Evolutionary conservation across 495 filamentous ascomycete genomes (phyloP).

Genomic region (Daldinia vernicosa): DNA sequence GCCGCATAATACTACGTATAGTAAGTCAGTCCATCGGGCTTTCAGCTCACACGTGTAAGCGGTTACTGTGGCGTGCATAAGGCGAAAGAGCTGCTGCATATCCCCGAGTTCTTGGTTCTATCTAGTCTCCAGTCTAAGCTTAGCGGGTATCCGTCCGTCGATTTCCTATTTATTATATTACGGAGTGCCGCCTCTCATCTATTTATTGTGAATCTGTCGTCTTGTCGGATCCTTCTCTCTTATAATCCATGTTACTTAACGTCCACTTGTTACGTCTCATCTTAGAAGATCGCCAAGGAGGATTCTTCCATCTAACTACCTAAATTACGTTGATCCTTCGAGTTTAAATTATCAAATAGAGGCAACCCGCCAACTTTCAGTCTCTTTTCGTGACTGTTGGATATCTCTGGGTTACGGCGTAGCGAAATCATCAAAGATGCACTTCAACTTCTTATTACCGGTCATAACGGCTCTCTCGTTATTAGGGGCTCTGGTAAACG

Average conservation of each 20-base stretch:
- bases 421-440: constrained; percentile 32
- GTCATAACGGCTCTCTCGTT: constrained; percentile 27
- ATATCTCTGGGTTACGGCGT: constrained; percentile 13
- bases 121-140: constrained; percentile 15
- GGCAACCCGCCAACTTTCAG: constrained; percentile 8
- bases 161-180: constrained; percentile 26
- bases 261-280: constrained; percentile 14
- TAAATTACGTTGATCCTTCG: constrained; percentile 20
- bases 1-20: constrained; percentile 7
- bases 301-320: constrained; percentile 14
- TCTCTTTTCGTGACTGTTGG: not conserved
- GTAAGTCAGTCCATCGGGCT: constrained; percentile 6
- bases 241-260: constrained; percentile 13
- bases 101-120: constrained; percentile 15
- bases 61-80: constrained; percentile 23
- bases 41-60: constrained; percentile 22
- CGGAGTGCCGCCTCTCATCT: constrained; percentile 20
- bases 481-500: constrained; percentile 31
- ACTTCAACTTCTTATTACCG: constrained; percentile 38
- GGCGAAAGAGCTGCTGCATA: constrained; percentile 1
- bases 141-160: constrained; percentile 35
- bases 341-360: constrained; percentile 16
- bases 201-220: not conserved
- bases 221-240: constrained; percentile 21
- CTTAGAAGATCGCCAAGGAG: constrained; percentile 23